phyloP scores from a whole-genome alignment of 805 yeast genomes.

The Metschnikowia continentalis region DNA sequence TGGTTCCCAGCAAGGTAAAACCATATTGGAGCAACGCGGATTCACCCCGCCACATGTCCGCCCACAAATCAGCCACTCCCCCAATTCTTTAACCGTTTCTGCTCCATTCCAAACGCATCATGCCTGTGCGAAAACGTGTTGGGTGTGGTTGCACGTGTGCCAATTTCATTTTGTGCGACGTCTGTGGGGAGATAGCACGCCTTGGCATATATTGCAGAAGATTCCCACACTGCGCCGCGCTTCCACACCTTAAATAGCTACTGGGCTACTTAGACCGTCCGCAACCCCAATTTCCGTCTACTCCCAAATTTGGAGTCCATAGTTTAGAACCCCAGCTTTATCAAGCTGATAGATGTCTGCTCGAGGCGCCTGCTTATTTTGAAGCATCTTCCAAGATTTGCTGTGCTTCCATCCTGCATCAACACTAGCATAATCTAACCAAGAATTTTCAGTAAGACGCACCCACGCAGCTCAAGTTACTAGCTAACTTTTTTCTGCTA shows the following conservation, averaged over 20 bases:
- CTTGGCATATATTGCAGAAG: conserved; percentile 1
- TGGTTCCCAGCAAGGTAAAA: neutral
- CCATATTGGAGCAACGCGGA: neutral
- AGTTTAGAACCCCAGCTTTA: neutral
- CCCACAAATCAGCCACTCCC: neutral
- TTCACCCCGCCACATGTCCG: neutral
- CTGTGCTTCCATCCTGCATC: conserved; percentile 2
- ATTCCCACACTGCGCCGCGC: conserved; percentile 2
- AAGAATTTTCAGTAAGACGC: conserved; percentile 1
- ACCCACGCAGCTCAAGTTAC: neutral
- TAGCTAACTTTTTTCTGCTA: neutral
- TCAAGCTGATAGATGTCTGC: neutral
- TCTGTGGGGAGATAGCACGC: neutral
- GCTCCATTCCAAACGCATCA: neutral
- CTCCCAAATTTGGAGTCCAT: neutral
- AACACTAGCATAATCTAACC: neutral
- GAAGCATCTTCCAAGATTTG: neutral
- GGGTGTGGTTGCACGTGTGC: conserved; percentile 3
- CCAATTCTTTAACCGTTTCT: neutral
- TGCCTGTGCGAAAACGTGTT: conserved; percentile 3
- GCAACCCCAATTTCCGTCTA: neutral
- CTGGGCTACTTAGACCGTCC: neutral
- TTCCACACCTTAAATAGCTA: neutral
- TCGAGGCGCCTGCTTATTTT: neutral
- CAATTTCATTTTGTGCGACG: conserved; percentile 1